Evolutionary conservation across 768 basidiomycete species (phyloP), one percentile per base, ranked within the genome.

Genomic region (Piloderma croceum): DNA sequence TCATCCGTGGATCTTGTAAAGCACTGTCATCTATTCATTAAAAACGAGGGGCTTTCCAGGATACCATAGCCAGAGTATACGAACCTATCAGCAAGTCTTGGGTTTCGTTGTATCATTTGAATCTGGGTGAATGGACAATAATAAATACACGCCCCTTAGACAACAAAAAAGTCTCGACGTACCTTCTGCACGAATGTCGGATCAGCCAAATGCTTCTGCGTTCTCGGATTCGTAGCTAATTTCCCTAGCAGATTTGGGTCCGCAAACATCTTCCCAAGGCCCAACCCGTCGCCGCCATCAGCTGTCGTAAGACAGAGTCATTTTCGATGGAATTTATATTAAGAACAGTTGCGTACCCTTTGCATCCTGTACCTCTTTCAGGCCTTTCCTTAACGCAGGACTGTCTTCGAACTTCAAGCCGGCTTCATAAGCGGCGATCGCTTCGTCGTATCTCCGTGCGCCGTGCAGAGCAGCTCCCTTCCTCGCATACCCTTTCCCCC

Each of bases 381-480:
- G 68, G 24, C 93, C 93, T 59, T 91, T 93, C 54, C 79, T 75
- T 37, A 92, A 70, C 7, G 83, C 80, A 15, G 88, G 80, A 52
- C 78, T 86, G 52, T 86, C 85, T 59, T 94, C 93, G 37, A 83
- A 60, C 53, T 84, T 77, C 31, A 96, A 68, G 15, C 92, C 93
- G 20, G 67, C 64, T 54, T 93, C 81, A 62, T 94, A 94, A 6
- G 83, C 79, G 41, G 74, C 69, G 49, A 94, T 83, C 6, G 91
- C 91, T 12, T 92, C 89, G 43, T 81, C 84, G 53, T 77, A 94
- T 58, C 73, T 69, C 43, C 73, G 71, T 24, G 77, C 70, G 23
- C 93, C 93, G 54, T 96, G 93, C 44, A 96, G 64, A 20, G 93
- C 93, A 36, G 93, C 92, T 34, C 93, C 93, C 58, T 91, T 91